phyloP scores from a whole-genome alignment of 139 green algal genomes.

The Coelastrella sp. region DNA sequence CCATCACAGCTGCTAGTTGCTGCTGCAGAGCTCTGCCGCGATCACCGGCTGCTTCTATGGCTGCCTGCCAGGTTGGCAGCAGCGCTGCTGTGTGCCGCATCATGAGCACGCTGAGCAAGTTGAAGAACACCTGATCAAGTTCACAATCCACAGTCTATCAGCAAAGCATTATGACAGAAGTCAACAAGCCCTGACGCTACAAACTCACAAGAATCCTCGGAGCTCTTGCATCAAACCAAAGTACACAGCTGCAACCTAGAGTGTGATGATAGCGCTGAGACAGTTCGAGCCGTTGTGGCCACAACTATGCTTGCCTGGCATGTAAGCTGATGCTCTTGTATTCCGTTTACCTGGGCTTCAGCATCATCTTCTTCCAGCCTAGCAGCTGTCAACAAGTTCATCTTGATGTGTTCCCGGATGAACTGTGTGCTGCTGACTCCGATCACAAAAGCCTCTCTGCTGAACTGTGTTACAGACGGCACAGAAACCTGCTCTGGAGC shows the following conservation, averaged over 20 bases:
- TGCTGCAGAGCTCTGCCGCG: slow-evolving; percentile 6
- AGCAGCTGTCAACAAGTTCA: slow-evolving; percentile 47
- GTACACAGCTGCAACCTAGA: no score
- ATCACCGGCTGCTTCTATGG: not conserved
- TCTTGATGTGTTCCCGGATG: slow-evolving; percentile 60
- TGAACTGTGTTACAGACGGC: slow-evolving; percentile 23
- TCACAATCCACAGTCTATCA: not conserved
- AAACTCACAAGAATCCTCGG: no score
- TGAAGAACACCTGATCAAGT: slow-evolving; percentile 37
- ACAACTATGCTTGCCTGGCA: not conserved
- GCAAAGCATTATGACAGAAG: not conserved
- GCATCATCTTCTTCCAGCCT: slow-evolving; percentile 29
- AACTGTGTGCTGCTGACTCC: slow-evolving; percentile 21
- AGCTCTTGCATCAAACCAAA: no score
- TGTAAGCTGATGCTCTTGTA: no score
- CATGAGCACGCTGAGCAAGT: slow-evolving; percentile 22
- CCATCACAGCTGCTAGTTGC: slow-evolving; percentile 24
- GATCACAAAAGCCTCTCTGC: slow-evolving; percentile 22
- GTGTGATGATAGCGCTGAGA: no score
- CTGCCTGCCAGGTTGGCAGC: not conserved
- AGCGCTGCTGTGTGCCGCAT: not conserved
- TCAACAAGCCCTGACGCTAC: no score
- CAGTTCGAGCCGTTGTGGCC: not conserved
- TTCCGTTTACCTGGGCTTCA: slow-evolving; percentile 52
- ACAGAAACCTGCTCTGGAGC: slow-evolving; percentile 33